Evolutionary conservation across 2,329 filamentous ascomycete species (phyloP).

Genomic region (Alternaria sp.): DNA sequence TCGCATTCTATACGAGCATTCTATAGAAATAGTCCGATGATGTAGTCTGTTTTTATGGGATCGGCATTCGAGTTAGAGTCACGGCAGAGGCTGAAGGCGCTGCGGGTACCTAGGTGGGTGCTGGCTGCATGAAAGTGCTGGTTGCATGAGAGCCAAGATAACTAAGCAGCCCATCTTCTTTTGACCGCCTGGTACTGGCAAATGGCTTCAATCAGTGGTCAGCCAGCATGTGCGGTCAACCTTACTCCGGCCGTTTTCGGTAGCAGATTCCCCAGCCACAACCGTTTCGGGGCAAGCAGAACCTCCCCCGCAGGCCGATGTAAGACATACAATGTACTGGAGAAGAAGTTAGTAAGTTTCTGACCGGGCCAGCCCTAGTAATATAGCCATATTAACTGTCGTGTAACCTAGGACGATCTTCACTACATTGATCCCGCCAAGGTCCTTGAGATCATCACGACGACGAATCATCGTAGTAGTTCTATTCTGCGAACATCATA

Average conservation of each 20-base stretch:
- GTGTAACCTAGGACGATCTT: constrained; percentile 8
- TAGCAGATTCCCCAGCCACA: not conserved
- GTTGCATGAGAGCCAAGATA: not conserved
- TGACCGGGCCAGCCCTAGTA: not conserved
- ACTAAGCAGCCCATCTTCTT: not conserved
- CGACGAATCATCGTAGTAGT: not conserved
- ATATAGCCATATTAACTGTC: constrained; percentile 9
- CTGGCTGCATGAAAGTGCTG: not conserved
- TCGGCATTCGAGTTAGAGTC: not conserved
- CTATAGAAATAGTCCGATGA: not conserved
- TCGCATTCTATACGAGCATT: not conserved
- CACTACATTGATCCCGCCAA: not conserved
- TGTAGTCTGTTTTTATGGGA: not conserved
- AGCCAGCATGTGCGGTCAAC: not conserved
- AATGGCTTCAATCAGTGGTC: not conserved
- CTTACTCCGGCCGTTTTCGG: not conserved
- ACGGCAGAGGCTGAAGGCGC: not conserved
- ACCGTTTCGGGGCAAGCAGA: not conserved
- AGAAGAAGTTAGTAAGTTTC: not conserved
- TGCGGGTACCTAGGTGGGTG: not conserved
- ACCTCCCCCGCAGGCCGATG: not conserved
- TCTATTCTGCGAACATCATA: not conserved
- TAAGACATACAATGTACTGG: not conserved
- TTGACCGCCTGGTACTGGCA: not conserved
- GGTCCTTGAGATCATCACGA: not conserved